phyloP scores from a whole-genome alignment of 257 asterid species.

The Solanum phureja region DNA sequence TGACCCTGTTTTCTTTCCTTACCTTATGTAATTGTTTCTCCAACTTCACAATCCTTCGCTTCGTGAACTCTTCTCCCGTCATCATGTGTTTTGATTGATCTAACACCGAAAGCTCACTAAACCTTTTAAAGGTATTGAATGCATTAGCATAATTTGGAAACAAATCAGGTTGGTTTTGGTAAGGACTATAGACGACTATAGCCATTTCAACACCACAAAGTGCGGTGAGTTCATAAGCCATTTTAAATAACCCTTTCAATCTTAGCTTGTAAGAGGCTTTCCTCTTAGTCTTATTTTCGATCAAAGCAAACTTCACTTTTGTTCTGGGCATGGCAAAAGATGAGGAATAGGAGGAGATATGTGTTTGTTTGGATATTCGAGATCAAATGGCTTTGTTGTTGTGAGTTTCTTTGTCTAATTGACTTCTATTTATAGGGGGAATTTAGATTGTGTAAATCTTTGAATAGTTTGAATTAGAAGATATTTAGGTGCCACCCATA shows the following conservation, averaged over 20 bases:
- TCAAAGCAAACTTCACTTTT: slow-evolving; percentile 1
- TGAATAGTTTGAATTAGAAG: background rate
- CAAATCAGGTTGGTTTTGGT: background rate
- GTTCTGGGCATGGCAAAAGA: background rate
- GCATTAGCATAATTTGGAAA: background rate
- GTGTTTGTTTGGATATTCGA: background rate
- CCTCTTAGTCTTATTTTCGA: background rate
- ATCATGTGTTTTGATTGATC: background rate
- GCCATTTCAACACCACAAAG: slow-evolving; percentile 6
- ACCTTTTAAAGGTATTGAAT: background rate
- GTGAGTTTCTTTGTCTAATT: background rate
- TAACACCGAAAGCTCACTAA: background rate
- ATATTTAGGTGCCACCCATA: background rate
- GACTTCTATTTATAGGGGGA: background rate
- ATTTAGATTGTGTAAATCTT: background rate
- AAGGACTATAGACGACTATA: background rate
- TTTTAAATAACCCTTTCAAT: background rate
- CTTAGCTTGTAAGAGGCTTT: background rate
- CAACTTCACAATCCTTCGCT: background rate
- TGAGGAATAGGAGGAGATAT: background rate
- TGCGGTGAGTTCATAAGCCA: background rate
- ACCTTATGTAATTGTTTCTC: background rate
- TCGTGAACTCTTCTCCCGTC: background rate
- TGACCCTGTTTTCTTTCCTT: background rate
- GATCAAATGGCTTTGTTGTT: background rate